These are phyloP conservation scores for Lachancea sp. DNA, from an alignment of 805 yeast species.

Conservation along the genomic window DNA sequence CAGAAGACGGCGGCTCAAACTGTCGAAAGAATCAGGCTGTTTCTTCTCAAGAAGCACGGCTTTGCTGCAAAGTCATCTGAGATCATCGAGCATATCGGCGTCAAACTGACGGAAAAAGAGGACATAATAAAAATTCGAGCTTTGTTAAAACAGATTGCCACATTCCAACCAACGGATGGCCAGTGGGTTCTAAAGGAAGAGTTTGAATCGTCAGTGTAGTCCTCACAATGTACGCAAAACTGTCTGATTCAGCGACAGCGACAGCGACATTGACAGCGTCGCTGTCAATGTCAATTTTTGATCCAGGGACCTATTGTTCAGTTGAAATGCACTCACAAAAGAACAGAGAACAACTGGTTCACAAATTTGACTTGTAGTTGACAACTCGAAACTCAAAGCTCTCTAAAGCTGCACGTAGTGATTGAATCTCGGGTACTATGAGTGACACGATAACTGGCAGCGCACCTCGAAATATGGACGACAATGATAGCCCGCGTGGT, in stretches of 20 bases:
- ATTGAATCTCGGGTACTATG: too few relatives aligned
- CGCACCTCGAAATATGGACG: background rate
- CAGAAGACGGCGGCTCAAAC: background rate
- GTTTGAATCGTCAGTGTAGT: constrained; percentile 21
- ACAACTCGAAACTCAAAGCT: too few relatives aligned
- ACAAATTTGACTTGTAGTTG: too few relatives aligned
- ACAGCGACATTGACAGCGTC: background rate
- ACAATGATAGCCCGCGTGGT: background rate
- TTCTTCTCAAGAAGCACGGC: constrained; percentile 14
- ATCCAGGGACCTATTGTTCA: background rate
- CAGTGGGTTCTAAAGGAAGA: constrained; percentile 66
- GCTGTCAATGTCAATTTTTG: background rate
- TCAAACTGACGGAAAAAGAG: constrained; percentile 41
- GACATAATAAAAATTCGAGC: constrained; percentile 60
- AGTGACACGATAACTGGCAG: background rate
- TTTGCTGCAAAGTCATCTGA: constrained; percentile 44
- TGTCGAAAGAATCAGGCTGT: background rate
- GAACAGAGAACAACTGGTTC: too few relatives aligned
- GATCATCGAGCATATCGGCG: constrained; percentile 36
- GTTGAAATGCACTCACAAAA: too few relatives aligned
- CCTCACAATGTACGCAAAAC: background rate
- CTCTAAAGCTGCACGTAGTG: too few relatives aligned
- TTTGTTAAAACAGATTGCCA: constrained; percentile 59
- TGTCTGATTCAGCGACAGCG: constrained; percentile 3
- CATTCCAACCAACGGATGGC: constrained; percentile 51